Base-by-base conservation (phyloP, 1,139 yeast species). In the Kodamaea sp. region DNA sequence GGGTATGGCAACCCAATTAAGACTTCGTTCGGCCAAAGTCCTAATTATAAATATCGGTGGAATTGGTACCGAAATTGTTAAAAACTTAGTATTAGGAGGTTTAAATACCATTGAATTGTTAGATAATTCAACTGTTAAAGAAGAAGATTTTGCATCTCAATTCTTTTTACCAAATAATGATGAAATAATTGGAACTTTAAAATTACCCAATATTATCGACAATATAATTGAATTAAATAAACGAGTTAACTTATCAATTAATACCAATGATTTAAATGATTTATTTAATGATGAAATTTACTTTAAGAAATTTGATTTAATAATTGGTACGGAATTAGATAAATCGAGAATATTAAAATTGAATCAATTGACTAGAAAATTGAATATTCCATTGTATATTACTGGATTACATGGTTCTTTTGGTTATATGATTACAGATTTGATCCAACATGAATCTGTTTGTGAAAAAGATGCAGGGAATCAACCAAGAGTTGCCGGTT, bases 1-100 rank as follows among this genome's bases (percentile, higher is more conserved):
- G 99, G 98, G 98, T 8, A 73, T 92, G 64, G 94, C 86, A 24
- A 95, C 97, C 10, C 99, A 92, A 60, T 73, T 79, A 36, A 68
- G 89, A 37, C 77, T 92, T 67, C 73, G 95, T 34, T 77, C 82
- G 24, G 84, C 97, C 10, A 76, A 75, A 39, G 71, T 90, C 7
- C 67, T 92, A 38, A 57, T 89, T 29, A 67, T 88, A 27, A 81
- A 83, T 46, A 53, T 85, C 26, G 83, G 88, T 7, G 86, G 86
- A 0, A 69, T 84, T 8, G 92, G 94, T 4, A 79, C 83, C 24
- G 97, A 89, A 58, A 73, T 83, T 9, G 81, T 84, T 31, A 92
- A 92, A 62, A 90, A 90, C 60, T 63, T 92, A 38, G 92, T 87
- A 9, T 71, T 92, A 31, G 95, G 96, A 27, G 98, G 98, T 2